Evolutionary conservation across 441 rosid genomes (phyloP).

Genomic region (Adansonia rubrostipa): DNA sequence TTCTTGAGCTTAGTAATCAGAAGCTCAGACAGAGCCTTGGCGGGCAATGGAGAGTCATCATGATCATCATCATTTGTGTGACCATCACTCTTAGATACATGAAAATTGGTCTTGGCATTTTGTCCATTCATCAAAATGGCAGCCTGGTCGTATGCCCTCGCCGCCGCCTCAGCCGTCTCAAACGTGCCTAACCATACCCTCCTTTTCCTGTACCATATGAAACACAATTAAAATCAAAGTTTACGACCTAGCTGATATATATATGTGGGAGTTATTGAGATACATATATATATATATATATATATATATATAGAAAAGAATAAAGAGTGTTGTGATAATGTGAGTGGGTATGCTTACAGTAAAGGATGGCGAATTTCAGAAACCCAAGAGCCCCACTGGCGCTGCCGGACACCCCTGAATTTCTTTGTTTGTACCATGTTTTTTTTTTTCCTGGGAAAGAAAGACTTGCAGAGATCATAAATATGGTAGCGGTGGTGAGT

Average conservation of each 20-base stretch:
- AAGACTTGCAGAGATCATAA: conserved; percentile 33
- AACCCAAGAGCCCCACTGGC: conserved; percentile 97
- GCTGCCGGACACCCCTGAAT: conserved; percentile 87
- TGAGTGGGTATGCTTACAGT: conserved; percentile 49
- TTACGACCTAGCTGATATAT: background rate
- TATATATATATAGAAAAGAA: background rate
- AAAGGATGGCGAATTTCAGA: conserved; percentile 89
- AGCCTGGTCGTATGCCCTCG: conserved; percentile 78
- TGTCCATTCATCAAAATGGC: conserved; percentile 73
- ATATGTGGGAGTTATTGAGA: background rate
- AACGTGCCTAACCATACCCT: conserved; percentile 91
- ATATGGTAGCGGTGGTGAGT: conserved; percentile 16
- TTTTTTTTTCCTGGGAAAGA: conserved; percentile 5
- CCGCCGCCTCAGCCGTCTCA: conserved; percentile 82
- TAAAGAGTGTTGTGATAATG: background rate
- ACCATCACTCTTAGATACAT: conserved; percentile 31
- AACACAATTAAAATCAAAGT: background rate
- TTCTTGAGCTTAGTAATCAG: conserved; percentile 62
- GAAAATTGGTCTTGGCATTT: conserved; percentile 78
- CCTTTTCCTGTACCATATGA: conserved; percentile 52
- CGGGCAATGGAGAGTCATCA: conserved; percentile 34
- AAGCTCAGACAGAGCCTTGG: conserved; percentile 55
- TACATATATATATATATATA: background rate
- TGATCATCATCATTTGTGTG: background rate
- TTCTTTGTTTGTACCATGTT: conserved; percentile 71